Percentiles rank a stretch among this genome's conserved stretches.
These are phyloP conservation scores for Nitzschia palea DNA, from an alignment of 108 stramenopile genomes.

Conservation along the genomic window DNA sequence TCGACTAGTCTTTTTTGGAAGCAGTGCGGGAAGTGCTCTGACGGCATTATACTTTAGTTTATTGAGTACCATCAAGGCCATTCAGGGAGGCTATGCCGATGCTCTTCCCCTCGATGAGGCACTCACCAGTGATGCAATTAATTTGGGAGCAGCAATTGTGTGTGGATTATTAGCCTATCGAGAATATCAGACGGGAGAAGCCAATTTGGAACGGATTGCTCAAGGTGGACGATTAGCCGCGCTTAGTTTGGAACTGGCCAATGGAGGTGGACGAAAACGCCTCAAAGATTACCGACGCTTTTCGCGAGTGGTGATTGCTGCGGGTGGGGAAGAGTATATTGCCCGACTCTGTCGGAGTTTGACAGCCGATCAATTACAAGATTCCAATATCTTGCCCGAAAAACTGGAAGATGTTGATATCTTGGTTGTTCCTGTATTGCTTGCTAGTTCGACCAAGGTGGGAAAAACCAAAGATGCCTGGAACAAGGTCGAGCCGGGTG, in stretches of 20 bases:
- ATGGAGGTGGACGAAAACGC: background rate
- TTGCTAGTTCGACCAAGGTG: constrained; percentile 24
- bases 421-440: constrained; percentile 71
- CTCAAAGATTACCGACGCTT: constrained; percentile 62
- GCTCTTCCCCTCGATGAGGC: constrained; percentile 64
- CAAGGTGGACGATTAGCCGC: constrained; percentile 68
- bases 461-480: constrained; percentile 24
- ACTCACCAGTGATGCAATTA: constrained; percentile 62
- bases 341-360: constrained; percentile 56
- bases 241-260: constrained; percentile 58
- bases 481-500: constrained; percentile 34
- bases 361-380: constrained; percentile 69
- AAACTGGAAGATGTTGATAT: constrained; percentile 57
- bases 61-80: constrained; percentile 57
- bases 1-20: constrained; percentile 69
- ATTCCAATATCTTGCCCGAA: constrained; percentile 68
- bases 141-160: constrained; percentile 54
- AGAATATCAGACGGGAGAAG: constrained; percentile 65
- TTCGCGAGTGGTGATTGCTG: constrained; percentile 71
- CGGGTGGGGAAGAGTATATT: constrained; percentile 75
- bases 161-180: constrained; percentile 60
- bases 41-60: constrained; percentile 76
- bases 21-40: constrained; percentile 57
- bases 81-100: constrained; percentile 57
- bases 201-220: constrained; percentile 73